These are phyloP conservation scores for Mycosarcoma mackinlayi DNA, from an alignment of 1,284 basidiomycete genomes.

Conservation along the genomic window DNA sequence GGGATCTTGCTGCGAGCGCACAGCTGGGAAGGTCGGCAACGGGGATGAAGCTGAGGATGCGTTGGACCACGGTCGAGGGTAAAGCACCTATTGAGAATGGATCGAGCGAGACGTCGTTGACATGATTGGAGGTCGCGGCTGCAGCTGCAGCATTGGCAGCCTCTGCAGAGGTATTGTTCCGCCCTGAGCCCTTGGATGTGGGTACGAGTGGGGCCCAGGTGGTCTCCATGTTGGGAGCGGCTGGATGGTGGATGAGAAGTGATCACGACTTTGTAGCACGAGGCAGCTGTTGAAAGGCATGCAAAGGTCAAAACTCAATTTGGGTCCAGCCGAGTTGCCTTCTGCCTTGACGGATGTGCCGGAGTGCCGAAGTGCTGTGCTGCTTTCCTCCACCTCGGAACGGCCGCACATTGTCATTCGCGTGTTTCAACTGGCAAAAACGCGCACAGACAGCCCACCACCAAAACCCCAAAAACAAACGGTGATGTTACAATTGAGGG, in stretches of 20 bases:
- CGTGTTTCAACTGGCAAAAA: not conserved
- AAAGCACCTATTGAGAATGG: slow-evolving; percentile 44
- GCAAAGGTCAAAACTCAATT: no score
- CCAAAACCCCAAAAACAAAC: no score
- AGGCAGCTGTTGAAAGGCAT: no score
- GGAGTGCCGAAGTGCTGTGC: not conserved
- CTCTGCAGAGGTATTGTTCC: slow-evolving; percentile 12
- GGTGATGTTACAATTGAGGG: not conserved
- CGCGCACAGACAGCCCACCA: slow-evolving; percentile 7
- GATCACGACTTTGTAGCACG: no score
- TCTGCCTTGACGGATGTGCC: no score
- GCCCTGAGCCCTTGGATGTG: slow-evolving; percentile 21
- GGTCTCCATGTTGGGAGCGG: slow-evolving; percentile 30
- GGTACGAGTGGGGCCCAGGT: slow-evolving; percentile 51
- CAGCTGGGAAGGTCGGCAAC: slow-evolving; percentile 44
- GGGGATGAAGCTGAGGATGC: slow-evolving; percentile 45
- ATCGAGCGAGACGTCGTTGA: slow-evolving; percentile 38
- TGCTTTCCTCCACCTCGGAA: slow-evolving; percentile 2
- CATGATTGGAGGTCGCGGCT: slow-evolving; percentile 8
- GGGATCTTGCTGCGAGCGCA: slow-evolving; percentile 34
- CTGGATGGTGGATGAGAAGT: not conserved
- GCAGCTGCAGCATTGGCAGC: not conserved
- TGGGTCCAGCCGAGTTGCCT: no score
- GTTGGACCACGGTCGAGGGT: slow-evolving; percentile 36
- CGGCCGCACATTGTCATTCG: no score